Percentiles rank a stretch among this genome's conserved stretches.
phyloP scores from a whole-genome alignment of 1,139 yeast genomes.

The Zygosaccharomyces sapae region DNA sequence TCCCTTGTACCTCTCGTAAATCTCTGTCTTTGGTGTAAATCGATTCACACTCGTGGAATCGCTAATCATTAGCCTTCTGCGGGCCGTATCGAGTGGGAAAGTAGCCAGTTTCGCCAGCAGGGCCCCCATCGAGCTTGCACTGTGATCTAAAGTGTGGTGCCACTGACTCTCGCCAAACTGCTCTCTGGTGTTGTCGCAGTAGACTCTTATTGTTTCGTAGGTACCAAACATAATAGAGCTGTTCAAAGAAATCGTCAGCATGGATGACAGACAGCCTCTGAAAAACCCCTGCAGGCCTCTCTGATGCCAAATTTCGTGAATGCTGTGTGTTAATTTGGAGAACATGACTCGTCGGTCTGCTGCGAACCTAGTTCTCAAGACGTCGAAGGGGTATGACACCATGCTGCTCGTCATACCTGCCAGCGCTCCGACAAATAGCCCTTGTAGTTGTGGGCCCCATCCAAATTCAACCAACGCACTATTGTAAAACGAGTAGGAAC shows the following conservation, averaged over 20 bases:
- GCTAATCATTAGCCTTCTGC: conserved; percentile 74
- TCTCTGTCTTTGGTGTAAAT: conserved; percentile 26
- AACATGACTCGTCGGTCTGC: conserved; percentile 43
- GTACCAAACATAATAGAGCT: conserved; percentile 69
- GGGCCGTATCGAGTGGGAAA: conserved; percentile 80
- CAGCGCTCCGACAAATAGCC: conserved; percentile 62
- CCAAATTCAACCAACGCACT: conserved; percentile 36
- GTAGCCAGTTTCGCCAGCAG: conserved; percentile 64
- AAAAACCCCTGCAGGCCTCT: conserved; percentile 61
- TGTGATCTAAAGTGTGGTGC: conserved; percentile 47
- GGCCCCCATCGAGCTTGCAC: conserved; percentile 78
- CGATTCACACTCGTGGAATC: conserved; percentile 36
- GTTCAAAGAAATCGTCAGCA: conserved; percentile 58
- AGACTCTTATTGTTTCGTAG: conserved; percentile 44
- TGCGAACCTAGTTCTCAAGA: conserved; percentile 77
- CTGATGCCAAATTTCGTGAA: conserved; percentile 40
- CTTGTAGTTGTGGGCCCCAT: conserved; percentile 41
- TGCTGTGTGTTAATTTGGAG: conserved; percentile 33
- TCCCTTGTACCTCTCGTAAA: conserved; percentile 21
- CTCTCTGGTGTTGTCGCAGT: conserved; percentile 21
- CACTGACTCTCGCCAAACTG: conserved; percentile 5
- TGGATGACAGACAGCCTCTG: conserved; percentile 60
- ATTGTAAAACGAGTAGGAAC: conserved; percentile 60
- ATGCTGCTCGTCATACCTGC: conserved; percentile 75
- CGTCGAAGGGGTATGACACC: conserved; percentile 81